Conservation (phyloP, 2,329 filamentous ascomycete genomes). For the Gaeumannomyces sp. region DNA sequence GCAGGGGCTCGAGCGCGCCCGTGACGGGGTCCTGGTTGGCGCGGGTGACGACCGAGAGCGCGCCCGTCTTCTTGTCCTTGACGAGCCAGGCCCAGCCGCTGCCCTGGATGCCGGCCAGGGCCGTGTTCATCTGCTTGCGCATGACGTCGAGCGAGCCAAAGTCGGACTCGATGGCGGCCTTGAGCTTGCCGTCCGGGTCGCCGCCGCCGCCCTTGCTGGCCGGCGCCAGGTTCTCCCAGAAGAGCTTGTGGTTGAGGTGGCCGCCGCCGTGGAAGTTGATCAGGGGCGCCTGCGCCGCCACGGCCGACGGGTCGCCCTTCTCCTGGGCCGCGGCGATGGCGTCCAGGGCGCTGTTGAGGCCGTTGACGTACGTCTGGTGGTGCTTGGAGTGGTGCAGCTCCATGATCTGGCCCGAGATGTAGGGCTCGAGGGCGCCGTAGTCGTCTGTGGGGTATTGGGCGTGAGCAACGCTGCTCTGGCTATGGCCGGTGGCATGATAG, state of each 20-base stretch:
- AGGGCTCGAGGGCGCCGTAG: constrained; percentile 87
- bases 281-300: constrained; percentile 43
- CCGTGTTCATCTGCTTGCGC: constrained; percentile 59
- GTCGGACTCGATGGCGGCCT: constrained; percentile 54
- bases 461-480: background rate
- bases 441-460: constrained; percentile 58
- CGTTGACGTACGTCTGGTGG: constrained; percentile 72
- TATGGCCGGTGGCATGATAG: too few species aligned
- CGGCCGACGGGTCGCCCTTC: constrained; percentile 52
- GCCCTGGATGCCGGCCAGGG: constrained; percentile 72
- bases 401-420: constrained; percentile 75
- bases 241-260: constrained; percentile 88
- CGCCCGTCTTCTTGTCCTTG: constrained; percentile 58
- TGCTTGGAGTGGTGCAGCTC: constrained; percentile 74
- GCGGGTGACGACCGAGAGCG: constrained; percentile 61
- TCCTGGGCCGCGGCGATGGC: constrained; percentile 56
- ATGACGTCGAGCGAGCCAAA: constrained; percentile 63
- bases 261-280: constrained; percentile 87
- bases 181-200: constrained; percentile 55
- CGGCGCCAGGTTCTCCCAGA: constrained; percentile 81
- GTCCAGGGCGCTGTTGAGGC: constrained; percentile 62
- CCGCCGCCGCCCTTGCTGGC: constrained; percentile 56
- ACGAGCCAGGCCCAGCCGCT: constrained; percentile 90
- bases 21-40: constrained; percentile 87
- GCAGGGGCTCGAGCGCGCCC: constrained; percentile 72